A percentile compares a stretch with the other conserved stretches of the same genome.
These are phyloP conservation scores for Yamadazyma sp. DNA, from an alignment of 805 yeast genomes.

Conservation along the genomic window DNA sequence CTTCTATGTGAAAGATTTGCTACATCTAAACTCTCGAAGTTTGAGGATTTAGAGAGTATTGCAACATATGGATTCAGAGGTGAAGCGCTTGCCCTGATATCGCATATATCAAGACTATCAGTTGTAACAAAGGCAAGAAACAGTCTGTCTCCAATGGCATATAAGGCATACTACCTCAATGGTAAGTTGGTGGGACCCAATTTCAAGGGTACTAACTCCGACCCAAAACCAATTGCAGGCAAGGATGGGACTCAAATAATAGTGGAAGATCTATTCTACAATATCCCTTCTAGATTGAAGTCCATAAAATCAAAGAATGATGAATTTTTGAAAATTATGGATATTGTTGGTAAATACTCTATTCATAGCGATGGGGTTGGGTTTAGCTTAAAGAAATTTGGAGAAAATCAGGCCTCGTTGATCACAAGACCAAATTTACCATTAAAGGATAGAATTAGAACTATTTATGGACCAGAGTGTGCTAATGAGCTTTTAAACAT, in stretches of 20 bases:
- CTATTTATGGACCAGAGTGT: slow-evolving; percentile 66
- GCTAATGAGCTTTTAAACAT: slow-evolving; percentile 63
- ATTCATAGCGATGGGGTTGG: slow-evolving; percentile 69
- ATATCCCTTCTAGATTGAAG: slow-evolving; percentile 73
- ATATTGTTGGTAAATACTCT: slow-evolving; percentile 80
- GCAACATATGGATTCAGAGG: slow-evolving; percentile 93
- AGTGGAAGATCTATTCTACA: slow-evolving; percentile 88
- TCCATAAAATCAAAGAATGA: slow-evolving; percentile 66
- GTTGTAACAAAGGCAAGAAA: slow-evolving; percentile 67
- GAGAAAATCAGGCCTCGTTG: slow-evolving; percentile 70
- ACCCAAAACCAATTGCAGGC: slow-evolving; percentile 80
- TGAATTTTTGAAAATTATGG: slow-evolving; percentile 74
- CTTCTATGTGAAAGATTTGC: slow-evolving; percentile 90
- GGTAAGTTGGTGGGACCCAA: slow-evolving; percentile 55
- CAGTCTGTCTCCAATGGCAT: slow-evolving; percentile 58
- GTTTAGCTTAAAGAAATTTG: slow-evolving; percentile 74
- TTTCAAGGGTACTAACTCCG: slow-evolving; percentile 34
- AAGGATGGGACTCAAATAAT: slow-evolving; percentile 78
- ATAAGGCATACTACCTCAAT: slow-evolving; percentile 61
- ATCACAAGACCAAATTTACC: slow-evolving; percentile 50
- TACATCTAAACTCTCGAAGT: slow-evolving; percentile 74
- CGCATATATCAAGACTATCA: slow-evolving; percentile 80
- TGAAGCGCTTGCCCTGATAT: slow-evolving; percentile 92
- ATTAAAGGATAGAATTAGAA: slow-evolving; percentile 66
- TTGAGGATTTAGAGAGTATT: slow-evolving; percentile 71